Base-by-base conservation (phyloP, 169 alveolate species). In the Toxoplasma gondii region DNA sequence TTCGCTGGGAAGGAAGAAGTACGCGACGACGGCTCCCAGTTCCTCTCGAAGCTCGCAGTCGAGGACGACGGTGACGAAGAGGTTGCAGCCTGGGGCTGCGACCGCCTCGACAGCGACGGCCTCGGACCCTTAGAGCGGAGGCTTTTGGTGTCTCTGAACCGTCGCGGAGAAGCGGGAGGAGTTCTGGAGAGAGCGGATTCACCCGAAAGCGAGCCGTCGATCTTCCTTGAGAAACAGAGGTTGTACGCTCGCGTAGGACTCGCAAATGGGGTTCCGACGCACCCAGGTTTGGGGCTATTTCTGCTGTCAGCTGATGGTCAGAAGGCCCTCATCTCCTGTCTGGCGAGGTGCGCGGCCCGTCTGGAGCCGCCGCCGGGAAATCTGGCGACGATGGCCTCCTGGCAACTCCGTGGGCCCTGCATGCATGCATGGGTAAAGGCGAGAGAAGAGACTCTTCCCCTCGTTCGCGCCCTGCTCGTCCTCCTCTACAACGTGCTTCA, bases 401-500 rank as follows among this genome's bases (percentile, higher is more conserved):
- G 90, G 90, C 90, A 82, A 38, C 41, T 41, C 17, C 53, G 29
- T 34, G 90, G 90, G 34, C 54, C 44, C 34, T 0, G 90, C 36
- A 38, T 82, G 90, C 41, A 82, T 1, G 41, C 44, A 22, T 82
- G 90, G 90, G 34, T 82, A 7, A 16, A 82, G 54, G n/a, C 90
- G 34, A 64, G 67, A 7, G 34, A 44, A 24, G 69, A 31, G 10
- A 43, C 90, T 10, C 34, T 82, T 4, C 90, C 90, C 34, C 38
- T 44, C 34, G 67, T 44, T 16, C 90, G 90, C 53, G 90, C 90
- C 9, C 67, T 82, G 38, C 67, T 82, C n/a, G 29, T 82, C 34
- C 90, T 82, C 29, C 39, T 82, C 90, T 82, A 41, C 67, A 82
- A 82, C 41, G 69, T 82, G 41, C 38, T 82, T 34, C 90, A 82